phyloP scores from a whole-genome alignment of 2,329 filamentous ascomycete species.

The Alternaria sp. region DNA sequence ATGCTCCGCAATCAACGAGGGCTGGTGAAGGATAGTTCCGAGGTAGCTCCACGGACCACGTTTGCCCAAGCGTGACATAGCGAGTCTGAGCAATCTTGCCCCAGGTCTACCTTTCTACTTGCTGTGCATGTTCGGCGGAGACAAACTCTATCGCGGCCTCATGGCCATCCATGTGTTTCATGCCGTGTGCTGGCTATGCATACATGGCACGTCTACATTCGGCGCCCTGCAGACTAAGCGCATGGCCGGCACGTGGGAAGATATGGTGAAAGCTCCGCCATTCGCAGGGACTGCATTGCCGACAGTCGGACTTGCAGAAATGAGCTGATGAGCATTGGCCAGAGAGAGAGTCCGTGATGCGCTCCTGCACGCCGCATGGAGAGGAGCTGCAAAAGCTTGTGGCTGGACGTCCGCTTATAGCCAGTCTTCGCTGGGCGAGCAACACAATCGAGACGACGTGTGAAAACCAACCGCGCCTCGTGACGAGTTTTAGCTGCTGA shows the following conservation, averaged over 20 bases:
- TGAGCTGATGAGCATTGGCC: conserved; percentile 18
- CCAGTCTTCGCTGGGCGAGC: neutral
- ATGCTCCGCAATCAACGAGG: conserved; percentile 12
- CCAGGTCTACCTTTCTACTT: neutral
- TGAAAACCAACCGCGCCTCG: neutral
- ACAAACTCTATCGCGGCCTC: conserved; percentile 28
- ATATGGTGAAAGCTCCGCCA: conserved; percentile 21
- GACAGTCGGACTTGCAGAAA: conserved; percentile 21
- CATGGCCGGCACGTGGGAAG: conserved; percentile 33
- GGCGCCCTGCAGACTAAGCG: conserved; percentile 19
- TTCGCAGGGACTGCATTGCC: conserved; percentile 24
- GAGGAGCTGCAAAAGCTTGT: too few species aligned
- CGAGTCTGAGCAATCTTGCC: conserved; percentile 14
- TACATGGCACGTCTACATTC: conserved; percentile 28
- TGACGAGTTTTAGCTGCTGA: conserved; percentile 15
- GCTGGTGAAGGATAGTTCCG: conserved; percentile 15
- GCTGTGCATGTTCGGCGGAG: conserved; percentile 2
- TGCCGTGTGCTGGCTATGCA: conserved; percentile 27
- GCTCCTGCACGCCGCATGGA: neutral
- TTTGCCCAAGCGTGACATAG: conserved; percentile 8
- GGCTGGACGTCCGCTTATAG: conserved; percentile 6
- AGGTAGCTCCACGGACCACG: conserved; percentile 18
- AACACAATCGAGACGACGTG: neutral
- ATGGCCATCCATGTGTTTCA: conserved; percentile 25
- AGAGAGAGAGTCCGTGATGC: neutral